A percentile compares a stretch with the other conserved stretches of the same genome.
Conservation (phyloP, 2,329 filamentous ascomycete genomes). For the Hyphodiscus sp. region DNA sequence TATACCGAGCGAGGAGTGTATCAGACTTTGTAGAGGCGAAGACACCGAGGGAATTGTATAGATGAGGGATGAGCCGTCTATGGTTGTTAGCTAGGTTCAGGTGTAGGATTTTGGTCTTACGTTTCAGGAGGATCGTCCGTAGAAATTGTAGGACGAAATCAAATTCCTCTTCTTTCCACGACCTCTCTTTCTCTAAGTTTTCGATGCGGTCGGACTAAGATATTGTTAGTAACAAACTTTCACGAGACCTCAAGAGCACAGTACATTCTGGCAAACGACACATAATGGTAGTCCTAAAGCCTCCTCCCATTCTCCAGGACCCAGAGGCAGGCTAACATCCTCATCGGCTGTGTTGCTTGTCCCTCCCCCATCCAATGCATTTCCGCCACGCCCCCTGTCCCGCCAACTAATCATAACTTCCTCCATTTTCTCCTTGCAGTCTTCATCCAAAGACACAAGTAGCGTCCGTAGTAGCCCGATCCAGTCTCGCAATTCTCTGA, state of each 20-base stretch:
- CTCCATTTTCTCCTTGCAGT: slow-evolving; percentile 78
- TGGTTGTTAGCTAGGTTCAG: slow-evolving; percentile 4
- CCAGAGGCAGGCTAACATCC: slow-evolving; percentile 68
- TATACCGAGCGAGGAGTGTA: slow-evolving; percentile 82
- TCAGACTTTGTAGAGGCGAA: slow-evolving; percentile 69
- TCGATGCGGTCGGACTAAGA: slow-evolving; percentile 47
- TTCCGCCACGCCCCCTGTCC: slow-evolving; percentile 63
- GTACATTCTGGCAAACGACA: slow-evolving; percentile 90
- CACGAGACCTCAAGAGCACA: slow-evolving; percentile 27
- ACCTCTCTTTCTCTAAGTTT: slow-evolving; percentile 76
- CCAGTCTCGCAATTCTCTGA: slow-evolving; percentile 85
- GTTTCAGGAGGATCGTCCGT: slow-evolving; percentile 79
- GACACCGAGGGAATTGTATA: slow-evolving; percentile 74
- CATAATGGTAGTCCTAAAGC: slow-evolving; percentile 80
- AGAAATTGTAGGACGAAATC: slow-evolving; percentile 93
- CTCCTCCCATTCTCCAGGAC: slow-evolving; percentile 90
- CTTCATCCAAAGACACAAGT: slow-evolving; percentile 64
- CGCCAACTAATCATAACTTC: slow-evolving; percentile 78
- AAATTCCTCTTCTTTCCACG: slow-evolving; percentile 95
- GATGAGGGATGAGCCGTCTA: slow-evolving; percentile 78
- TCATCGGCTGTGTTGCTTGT: slow-evolving; percentile 51
- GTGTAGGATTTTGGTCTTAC: slow-evolving; percentile 43
- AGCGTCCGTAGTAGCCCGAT: slow-evolving; percentile 75
- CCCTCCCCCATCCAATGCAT: slow-evolving; percentile 57
- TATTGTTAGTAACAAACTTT: slow-evolving; percentile 19